Evolutionary conservation across 164 flowering plant genomes (phyloP).

Genomic region (Vitis rupestris): DNA sequence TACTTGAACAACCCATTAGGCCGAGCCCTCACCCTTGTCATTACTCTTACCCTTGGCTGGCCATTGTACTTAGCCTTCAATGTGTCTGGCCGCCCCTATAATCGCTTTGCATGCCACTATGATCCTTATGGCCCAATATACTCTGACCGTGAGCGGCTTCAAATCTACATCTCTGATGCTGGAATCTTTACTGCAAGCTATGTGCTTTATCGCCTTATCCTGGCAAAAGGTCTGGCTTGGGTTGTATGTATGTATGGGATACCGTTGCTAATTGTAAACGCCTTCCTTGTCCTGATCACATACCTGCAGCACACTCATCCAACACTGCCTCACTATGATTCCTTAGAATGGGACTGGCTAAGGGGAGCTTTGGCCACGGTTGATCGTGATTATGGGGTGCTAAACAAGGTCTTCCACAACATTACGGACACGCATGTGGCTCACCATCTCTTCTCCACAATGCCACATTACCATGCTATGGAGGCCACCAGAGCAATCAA

Average conservation of each 20-base stretch:
- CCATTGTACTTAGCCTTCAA: conserved; percentile 43
- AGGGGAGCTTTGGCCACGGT: conserved; percentile 42
- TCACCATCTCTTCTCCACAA: conserved; percentile 44
- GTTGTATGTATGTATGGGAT: conserved; percentile 28
- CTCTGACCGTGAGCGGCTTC: conserved; percentile 31
- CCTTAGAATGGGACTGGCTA: conserved; percentile 54
- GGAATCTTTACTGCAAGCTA: conserved; percentile 18
- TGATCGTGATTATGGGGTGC: conserved; percentile 42
- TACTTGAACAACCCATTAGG: conserved; percentile 42
- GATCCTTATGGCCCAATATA: conserved; percentile 40
- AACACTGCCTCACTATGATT: conserved; percentile 37
- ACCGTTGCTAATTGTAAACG: conserved; percentile 39
- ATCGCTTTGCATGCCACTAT: conserved; percentile 37
- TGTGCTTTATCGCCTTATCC: conserved; percentile 18
- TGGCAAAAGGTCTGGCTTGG: conserved; percentile 30
- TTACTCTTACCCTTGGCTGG: conserved; percentile 37
- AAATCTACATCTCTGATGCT: conserved; percentile 34
- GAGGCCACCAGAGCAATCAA: conserved; percentile 43
- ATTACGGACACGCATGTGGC: conserved; percentile 43
- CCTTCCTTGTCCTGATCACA: conserved; percentile 36
- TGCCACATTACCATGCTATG: conserved; percentile 53
- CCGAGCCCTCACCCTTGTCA: conserved; percentile 16
- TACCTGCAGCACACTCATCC: conserved; percentile 48
- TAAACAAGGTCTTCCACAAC: conserved; percentile 47
- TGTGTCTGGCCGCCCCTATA: conserved; percentile 35